Evolutionary conservation across 2,329 filamentous ascomycete species (phyloP).

Genomic region (Penicillium sp.): DNA sequence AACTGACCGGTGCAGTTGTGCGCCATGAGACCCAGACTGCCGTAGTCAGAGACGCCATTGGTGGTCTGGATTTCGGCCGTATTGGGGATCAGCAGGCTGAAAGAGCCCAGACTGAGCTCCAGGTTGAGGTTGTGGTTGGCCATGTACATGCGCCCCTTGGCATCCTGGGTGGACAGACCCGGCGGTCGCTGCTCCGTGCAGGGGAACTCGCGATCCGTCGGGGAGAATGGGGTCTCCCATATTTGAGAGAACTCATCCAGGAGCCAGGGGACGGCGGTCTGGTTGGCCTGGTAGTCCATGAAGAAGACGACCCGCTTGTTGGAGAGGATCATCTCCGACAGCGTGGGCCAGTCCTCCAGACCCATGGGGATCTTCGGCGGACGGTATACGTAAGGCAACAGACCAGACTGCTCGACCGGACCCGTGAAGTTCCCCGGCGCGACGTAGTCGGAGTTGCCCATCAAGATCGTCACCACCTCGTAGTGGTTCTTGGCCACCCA

Average conservation of each 20-base stretch:
- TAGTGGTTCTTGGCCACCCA: slow-evolving; percentile 79
- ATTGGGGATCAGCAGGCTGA: slow-evolving; percentile 67
- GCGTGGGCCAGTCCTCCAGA: slow-evolving; percentile 76
- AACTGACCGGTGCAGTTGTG: slow-evolving; percentile 58
- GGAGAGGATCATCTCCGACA: slow-evolving; percentile 69
- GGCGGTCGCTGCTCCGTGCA: slow-evolving; percentile 77
- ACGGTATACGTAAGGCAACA: slow-evolving; percentile 69
- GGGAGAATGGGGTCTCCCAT: slow-evolving; percentile 89
- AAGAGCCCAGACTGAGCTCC: slow-evolving; percentile 64
- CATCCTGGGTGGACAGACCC: slow-evolving; percentile 53
- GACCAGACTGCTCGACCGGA: slow-evolving; percentile 68
- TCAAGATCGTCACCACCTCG: slow-evolving; percentile 81
- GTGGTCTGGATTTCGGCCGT: slow-evolving; percentile 67
- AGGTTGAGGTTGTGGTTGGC: slow-evolving; percentile 90
- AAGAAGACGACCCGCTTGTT: slow-evolving; percentile 74
- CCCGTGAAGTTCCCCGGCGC: slow-evolving; percentile 61
- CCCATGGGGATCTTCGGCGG: slow-evolving; percentile 69
- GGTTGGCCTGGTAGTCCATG: slow-evolving; percentile 81
- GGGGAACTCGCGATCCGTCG: slow-evolving; percentile 65
- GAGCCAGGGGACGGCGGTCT: slow-evolving; percentile 74
- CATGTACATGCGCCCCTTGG: slow-evolving; percentile 68
- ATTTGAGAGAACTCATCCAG: slow-evolving; percentile 83
- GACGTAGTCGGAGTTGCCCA: slow-evolving; percentile 80
- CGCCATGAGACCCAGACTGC: slow-evolving; percentile 64
- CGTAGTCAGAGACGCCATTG: slow-evolving; percentile 63